Evolutionary conservation across 805 yeast genomes (phyloP).

Genomic region (Metschnikowia amazonensis): DNA sequence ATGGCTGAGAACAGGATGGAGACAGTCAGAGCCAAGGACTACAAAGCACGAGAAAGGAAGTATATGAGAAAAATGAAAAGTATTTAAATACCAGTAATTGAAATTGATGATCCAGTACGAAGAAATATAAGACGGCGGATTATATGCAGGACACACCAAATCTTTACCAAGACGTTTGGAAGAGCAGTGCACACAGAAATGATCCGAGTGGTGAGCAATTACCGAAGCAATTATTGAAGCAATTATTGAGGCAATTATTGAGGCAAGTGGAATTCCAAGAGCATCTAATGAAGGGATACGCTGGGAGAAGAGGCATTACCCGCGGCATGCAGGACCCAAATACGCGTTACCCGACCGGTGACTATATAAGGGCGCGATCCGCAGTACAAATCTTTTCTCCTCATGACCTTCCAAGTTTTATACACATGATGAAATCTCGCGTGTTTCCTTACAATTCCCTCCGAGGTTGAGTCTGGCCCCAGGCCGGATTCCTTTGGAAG

Average conservation of each 20-base stretch:
- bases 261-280: too few relatives aligned
- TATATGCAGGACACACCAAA: too few relatives aligned
- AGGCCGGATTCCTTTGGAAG: constrained; percentile 33
- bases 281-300: too few relatives aligned
- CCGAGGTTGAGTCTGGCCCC: constrained; percentile 35
- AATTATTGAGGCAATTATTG: too few relatives aligned
- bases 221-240: too few relatives aligned
- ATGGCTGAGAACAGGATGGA: not conserved
- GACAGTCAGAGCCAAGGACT: not conserved
- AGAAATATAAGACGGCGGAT: too few relatives aligned
- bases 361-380: constrained; percentile 18
- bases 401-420: constrained; percentile 68
- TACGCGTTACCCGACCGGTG: constrained; percentile 22
- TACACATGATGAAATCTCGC: constrained; percentile 60
- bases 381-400: constrained; percentile 21
- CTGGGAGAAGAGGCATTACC: not conserved
- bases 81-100: too few relatives aligned
- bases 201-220: too few relatives aligned
- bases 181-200: too few relatives aligned
- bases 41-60: not conserved
- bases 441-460: constrained; percentile 46
- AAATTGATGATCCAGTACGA: too few relatives aligned
- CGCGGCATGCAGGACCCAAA: not conserved
- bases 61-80: not conserved
- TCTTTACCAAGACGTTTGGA: too few relatives aligned